phyloP scores from a whole-genome alignment of 2,329 filamentous ascomycete species.

The Teratosphaeria gauchensis region DNA sequence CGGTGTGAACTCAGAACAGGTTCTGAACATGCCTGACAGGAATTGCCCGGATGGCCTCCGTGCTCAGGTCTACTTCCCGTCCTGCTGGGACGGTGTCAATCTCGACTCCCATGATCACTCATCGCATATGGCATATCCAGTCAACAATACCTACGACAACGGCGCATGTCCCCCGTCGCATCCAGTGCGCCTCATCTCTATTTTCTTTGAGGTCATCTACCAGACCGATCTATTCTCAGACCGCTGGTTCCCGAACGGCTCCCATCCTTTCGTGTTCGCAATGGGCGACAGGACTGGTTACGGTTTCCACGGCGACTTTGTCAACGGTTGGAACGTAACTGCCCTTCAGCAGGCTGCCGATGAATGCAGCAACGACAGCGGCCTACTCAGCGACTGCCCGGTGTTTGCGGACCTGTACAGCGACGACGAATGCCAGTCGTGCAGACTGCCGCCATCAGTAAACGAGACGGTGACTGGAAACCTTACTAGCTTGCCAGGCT shows the following conservation, averaged over 20 bases:
- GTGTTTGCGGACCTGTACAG: conserved; percentile 37
- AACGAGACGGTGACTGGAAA: conserved; percentile 37
- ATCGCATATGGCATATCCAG: conserved; percentile 59
- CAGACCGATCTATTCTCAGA: conserved; percentile 42
- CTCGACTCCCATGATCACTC: conserved; percentile 50
- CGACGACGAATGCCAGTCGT: conserved; percentile 29
- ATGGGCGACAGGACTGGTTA: conserved; percentile 63
- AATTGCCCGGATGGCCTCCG: conserved; percentile 57
- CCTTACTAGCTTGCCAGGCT: conserved; percentile 44
- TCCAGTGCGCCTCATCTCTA: conserved; percentile 46
- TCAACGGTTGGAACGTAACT: conserved; percentile 58
- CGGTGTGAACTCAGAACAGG: conserved; percentile 35
- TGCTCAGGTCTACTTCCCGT: conserved; percentile 61
- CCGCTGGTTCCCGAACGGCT: conserved; percentile 36
- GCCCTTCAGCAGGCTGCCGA: conserved; percentile 59
- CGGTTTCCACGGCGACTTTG: conserved; percentile 61
- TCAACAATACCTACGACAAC: conserved; percentile 30
- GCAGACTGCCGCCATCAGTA: conserved; percentile 37
- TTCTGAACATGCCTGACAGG: conserved; percentile 56
- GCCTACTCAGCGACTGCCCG: conserved; percentile 54
- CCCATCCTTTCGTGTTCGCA: conserved; percentile 56
- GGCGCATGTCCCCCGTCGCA: conserved; percentile 45
- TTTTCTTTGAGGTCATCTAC: conserved; percentile 53
- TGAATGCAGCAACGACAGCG: conserved; percentile 51
- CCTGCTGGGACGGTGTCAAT: conserved; percentile 58